Percentiles rank a stretch among this genome's conserved stretches.
phyloP scores from a whole-genome alignment of 495 filamentous ascomycete genomes.

The Aspergillus carlsbadensis region DNA sequence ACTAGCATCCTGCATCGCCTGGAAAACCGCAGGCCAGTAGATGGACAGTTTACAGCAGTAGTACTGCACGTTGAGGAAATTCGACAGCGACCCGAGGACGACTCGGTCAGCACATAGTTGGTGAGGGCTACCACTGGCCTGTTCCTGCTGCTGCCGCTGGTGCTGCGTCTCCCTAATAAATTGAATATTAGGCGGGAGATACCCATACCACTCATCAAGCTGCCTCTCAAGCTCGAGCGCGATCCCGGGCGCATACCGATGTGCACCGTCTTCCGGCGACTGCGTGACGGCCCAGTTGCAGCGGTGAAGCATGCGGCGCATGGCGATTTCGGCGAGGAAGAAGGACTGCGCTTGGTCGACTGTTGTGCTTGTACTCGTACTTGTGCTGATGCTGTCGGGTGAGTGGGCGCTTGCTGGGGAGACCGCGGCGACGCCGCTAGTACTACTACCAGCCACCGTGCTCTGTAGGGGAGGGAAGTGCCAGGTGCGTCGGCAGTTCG shows the following conservation, averaged over 20 bases:
- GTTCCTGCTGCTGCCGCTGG: no score
- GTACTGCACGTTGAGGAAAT: constrained; percentile 4
- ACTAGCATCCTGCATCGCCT: background rate
- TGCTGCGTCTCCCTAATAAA: constrained; percentile 6
- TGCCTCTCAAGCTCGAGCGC: constrained; percentile 7
- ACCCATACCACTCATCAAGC: constrained; percentile 11
- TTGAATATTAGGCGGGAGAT: constrained; percentile 1
- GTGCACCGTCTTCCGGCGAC: background rate
- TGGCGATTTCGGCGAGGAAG: constrained; percentile 12
- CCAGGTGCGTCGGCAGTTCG: background rate
- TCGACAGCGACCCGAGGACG: background rate
- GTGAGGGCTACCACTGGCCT: no score
- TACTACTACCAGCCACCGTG: no score
- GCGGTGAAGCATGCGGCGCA: constrained; percentile 11
- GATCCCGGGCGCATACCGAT: constrained; percentile 8
- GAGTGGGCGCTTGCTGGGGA: background rate
- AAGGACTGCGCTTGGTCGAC: background rate
- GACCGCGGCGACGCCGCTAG: background rate
- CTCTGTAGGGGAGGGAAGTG: background rate
- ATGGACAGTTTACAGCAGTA: constrained; percentile 4
- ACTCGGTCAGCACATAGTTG: no score
- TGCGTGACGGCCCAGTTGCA: constrained; percentile 6
- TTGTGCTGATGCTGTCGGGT: background rate
- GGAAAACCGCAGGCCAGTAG: constrained; percentile 9
- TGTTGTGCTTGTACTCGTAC: no score